Percentiles rank a stretch among this genome's conserved stretches.
phyloP scores from a whole-genome alignment of 805 yeast genomes.

The Metschnikowia kunwiensis region DNA sequence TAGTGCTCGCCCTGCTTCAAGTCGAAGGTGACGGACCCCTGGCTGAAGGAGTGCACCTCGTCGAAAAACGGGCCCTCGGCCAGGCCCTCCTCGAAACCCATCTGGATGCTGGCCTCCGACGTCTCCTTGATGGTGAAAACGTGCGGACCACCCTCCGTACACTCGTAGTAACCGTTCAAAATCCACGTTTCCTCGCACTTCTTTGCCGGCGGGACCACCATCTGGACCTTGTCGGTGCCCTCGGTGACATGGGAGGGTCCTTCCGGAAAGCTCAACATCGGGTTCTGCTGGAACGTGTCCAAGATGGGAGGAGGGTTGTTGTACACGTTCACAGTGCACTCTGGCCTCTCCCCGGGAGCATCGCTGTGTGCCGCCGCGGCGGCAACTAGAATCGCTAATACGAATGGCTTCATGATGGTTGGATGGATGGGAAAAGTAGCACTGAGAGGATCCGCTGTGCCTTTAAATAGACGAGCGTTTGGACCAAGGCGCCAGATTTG shows the following conservation, averaged over 20 bases:
- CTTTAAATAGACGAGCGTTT: neutral
- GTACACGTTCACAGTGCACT: neutral
- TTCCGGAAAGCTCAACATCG: neutral
- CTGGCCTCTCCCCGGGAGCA: neutral
- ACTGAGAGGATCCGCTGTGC: neutral
- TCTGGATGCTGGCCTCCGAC: neutral
- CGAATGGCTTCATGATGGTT: neutral
- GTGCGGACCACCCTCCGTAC: neutral
- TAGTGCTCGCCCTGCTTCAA: conserved; percentile 1
- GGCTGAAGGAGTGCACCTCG: neutral
- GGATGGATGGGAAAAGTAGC: neutral
- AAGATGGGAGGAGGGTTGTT: neutral
- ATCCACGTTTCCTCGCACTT: no score
- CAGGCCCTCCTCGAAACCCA: neutral
- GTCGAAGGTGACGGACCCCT: neutral
- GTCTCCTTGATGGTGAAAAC: neutral
- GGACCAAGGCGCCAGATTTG: neutral
- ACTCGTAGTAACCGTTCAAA: conserved; percentile 1
- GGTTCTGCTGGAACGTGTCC: neutral
- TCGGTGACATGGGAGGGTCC: neutral
- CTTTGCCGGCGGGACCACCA: no score
- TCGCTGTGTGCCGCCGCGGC: neutral
- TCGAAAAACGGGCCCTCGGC: neutral
- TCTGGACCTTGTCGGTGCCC: neutral
- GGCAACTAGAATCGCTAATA: neutral